phyloP scores from a whole-genome alignment of 2,329 filamentous ascomycete species.

The Ophiostoma sp. region DNA sequence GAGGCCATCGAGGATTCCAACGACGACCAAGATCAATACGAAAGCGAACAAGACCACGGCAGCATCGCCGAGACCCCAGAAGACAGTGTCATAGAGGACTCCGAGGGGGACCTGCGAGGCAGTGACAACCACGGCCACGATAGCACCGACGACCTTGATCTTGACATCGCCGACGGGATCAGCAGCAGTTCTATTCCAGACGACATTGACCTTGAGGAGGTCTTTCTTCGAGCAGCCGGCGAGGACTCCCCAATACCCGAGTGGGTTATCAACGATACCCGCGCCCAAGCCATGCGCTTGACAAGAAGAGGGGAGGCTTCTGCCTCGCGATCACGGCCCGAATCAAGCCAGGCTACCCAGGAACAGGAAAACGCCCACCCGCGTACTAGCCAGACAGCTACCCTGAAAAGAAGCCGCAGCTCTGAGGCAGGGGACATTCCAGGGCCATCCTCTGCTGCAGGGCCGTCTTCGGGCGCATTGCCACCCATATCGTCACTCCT shows the following conservation, averaged over 20 bases:
- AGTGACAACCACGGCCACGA: not conserved
- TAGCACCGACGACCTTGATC: not conserved
- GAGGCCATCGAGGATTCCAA: not conserved
- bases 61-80: not conserved
- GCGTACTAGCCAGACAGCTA: not conserved
- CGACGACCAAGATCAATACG: not conserved
- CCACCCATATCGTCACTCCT: constrained; percentile 4
- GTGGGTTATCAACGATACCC: not conserved
- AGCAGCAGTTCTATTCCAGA: not conserved
- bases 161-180: constrained; percentile 3
- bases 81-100: not conserved
- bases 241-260: not conserved
- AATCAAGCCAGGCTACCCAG: not conserved
- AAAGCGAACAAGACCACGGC: not conserved
- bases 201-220: not conserved
- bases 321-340: not conserved
- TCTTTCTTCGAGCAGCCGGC: not conserved
- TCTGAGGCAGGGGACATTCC: not conserved
- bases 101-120: not conserved
- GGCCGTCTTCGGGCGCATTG: not conserved
- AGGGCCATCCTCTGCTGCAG: not conserved
- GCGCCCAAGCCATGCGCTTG: not conserved
- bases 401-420: not conserved
- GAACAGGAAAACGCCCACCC: not conserved
- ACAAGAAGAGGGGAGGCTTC: not conserved